These are phyloP conservation scores for Croton setiger DNA, from an alignment of 441 rosid genomes.

Conservation along the genomic window DNA sequence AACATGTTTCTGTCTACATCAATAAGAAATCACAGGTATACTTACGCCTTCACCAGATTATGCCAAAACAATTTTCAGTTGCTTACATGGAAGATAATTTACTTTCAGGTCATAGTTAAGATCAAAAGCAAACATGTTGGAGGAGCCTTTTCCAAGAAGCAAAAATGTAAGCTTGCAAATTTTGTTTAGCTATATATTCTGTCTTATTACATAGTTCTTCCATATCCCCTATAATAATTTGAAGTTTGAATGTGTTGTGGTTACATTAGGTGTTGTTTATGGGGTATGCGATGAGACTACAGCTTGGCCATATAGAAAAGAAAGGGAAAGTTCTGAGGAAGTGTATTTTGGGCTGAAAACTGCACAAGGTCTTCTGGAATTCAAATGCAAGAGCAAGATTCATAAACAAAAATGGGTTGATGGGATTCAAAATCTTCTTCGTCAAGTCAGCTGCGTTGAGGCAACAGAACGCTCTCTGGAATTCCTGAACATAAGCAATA, in stretches of 20 bases:
- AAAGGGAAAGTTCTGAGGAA: constrained; percentile 58
- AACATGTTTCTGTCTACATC: constrained; percentile 54
- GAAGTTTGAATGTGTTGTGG: not conserved
- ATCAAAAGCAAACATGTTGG: constrained; percentile 90
- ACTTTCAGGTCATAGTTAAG: constrained; percentile 61
- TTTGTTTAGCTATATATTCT: not conserved
- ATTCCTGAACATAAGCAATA: constrained; percentile 40
- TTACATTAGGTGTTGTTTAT: constrained; percentile 58
- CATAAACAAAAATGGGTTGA: constrained; percentile 91
- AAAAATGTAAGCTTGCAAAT: constrained; percentile 54
- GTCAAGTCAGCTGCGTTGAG: constrained; percentile 41
- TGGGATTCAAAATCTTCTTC: constrained; percentile 59
- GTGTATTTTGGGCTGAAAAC: constrained; percentile 77
- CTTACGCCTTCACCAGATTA: not conserved
- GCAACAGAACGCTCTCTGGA: constrained; percentile 44
- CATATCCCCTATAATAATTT: not conserved
- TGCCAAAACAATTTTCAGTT: not conserved
- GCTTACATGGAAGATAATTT: not conserved
- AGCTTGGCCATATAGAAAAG: constrained; percentile 88
- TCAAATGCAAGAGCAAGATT: constrained; percentile 77
- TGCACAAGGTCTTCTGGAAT: constrained; percentile 75
- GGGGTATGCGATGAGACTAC: constrained; percentile 76
- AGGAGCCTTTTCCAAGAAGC: constrained; percentile 92
- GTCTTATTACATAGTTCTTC: not conserved
- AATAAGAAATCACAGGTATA: constrained; percentile 83